phyloP scores from a whole-genome alignment of 2,329 filamentous ascomycete species.

The Colletotrichum theobromicola region DNA sequence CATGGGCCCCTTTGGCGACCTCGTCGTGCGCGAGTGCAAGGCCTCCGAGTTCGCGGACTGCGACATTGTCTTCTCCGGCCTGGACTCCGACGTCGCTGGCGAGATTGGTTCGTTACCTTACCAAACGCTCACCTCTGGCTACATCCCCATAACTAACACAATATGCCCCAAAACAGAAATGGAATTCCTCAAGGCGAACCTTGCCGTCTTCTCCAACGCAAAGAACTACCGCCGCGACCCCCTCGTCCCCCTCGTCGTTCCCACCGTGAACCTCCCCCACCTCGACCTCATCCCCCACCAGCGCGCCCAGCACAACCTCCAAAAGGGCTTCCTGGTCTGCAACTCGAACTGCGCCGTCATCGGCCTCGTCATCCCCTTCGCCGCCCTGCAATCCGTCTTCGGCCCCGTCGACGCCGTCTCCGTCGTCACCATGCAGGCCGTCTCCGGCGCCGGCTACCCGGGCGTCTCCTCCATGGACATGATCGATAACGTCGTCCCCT shows the following conservation, averaged over 20 bases:
- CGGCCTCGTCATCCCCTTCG: slow-evolving; percentile 92
- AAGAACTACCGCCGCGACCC: slow-evolving; percentile 96
- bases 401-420: slow-evolving; percentile 77
- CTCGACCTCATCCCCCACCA: slow-evolving; percentile 91
- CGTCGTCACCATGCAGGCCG: slow-evolving; percentile 93
- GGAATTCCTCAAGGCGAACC: slow-evolving; percentile 86
- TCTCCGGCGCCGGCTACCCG: slow-evolving; percentile 91
- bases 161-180: slow-evolving; percentile 68
- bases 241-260: slow-evolving; percentile 89
- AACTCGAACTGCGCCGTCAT: slow-evolving; percentile 99
- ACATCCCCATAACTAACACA: background rate
- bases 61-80: slow-evolving; percentile 90
- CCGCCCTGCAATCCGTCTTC: slow-evolving; percentile 85
- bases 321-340: slow-evolving; percentile 92
- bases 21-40: slow-evolving; percentile 86
- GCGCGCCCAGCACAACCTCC: slow-evolving; percentile 71
- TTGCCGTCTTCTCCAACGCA: slow-evolving; percentile 95
- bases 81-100: slow-evolving; percentile 91
- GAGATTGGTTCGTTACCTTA: slow-evolving; percentile 72
- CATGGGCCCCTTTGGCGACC: slow-evolving; percentile 79
- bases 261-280: slow-evolving; percentile 90
- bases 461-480: slow-evolving; percentile 95
- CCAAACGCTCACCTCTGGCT: background rate
- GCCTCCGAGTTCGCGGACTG: slow-evolving; percentile 86
- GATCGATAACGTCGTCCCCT: slow-evolving; percentile 94